phyloP scores from a whole-genome alignment of 768 basidiomycete genomes.

The Coprinellus aureogranulatus region DNA sequence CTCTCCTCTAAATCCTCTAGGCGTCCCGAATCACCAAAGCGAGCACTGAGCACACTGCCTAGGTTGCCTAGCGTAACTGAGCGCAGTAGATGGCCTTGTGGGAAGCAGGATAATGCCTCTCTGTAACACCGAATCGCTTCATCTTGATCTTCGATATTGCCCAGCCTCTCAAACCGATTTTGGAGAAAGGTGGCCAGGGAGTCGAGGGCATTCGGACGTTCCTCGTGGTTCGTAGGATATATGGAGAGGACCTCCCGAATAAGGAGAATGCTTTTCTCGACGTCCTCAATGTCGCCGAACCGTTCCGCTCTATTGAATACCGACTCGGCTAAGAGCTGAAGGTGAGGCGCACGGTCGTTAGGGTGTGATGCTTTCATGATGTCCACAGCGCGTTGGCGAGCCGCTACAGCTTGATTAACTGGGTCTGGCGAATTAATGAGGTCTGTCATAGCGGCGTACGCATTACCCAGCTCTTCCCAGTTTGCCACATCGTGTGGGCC shows the following conservation, averaged over 20 bases:
- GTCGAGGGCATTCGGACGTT: too few species aligned
- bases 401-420: not conserved
- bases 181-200: too few species aligned
- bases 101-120: not conserved
- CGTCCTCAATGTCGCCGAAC: too few species aligned
- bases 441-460: not conserved
- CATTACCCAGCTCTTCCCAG: not conserved
- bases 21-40: conserved; percentile 12
- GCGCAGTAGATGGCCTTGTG: conserved; percentile 5
- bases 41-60: conserved; percentile 7
- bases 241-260: too few species aligned
- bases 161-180: too few species aligned
- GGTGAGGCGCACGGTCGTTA: not conserved
- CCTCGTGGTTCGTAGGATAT: too few species aligned
- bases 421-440: not conserved
- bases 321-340: not conserved
- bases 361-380: not conserved
- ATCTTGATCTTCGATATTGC: too few species aligned
- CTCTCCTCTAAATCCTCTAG: conserved; percentile 5
- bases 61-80: not conserved
- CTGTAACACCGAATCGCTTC: not conserved
- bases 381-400: not conserved
- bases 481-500: not conserved
- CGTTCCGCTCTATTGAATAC: too few species aligned
- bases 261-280: too few species aligned